Evolutionary conservation across 352 stramenopile genomes (phyloP), one percentile per base, ranked within the genome.

Genomic region (Pythium apleroticum): DNA sequence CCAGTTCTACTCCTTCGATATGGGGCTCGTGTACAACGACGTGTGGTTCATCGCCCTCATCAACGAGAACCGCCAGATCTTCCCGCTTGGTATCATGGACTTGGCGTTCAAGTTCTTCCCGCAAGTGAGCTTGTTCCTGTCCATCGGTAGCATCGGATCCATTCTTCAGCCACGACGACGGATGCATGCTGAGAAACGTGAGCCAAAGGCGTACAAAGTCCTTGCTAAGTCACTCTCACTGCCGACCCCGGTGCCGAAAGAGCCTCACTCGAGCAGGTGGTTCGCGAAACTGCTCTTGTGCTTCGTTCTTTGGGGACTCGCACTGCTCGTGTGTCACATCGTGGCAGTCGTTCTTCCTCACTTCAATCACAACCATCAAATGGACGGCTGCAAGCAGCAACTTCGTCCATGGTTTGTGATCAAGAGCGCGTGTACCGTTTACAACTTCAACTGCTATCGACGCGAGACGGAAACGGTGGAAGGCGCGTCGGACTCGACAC

Each of bases 41-140:
- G 45, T 76, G 7, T 73, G 57, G 61, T 69, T 71, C 46, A 53
- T 65, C 27, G 46, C 33, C 4, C 27, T 71, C 17, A 54, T 63
- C 37, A 71, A 64, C 31, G 60, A 70, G 53, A 64, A 46, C 25
- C 56, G 55, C 19, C 46, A 66, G 24, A 60, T 73, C 28, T 70
- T 73, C 46, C 56, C 60, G 10, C 31, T 65, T 11, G 33, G 57
- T 15, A 37, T 24, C 6, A 0, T 49, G 1, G 58, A 72, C 25
- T 41, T 66, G 12, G 20, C 31, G 19, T 48, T 50, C 1, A 68
- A 59, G 48, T 25, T 72, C 28, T 31, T 75, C 4, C 49, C 57
- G 15, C 62, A 70, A 15, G 5, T 71, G 10, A 62, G 58, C 24
- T 66, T 71, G n/a, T 74, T 60, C 53, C 20, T 11, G 17, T 61